Evolutionary conservation across 345 rosid species (phyloP), one percentile per base, ranked within the genome.

Genomic region (Firmiana major): DNA sequence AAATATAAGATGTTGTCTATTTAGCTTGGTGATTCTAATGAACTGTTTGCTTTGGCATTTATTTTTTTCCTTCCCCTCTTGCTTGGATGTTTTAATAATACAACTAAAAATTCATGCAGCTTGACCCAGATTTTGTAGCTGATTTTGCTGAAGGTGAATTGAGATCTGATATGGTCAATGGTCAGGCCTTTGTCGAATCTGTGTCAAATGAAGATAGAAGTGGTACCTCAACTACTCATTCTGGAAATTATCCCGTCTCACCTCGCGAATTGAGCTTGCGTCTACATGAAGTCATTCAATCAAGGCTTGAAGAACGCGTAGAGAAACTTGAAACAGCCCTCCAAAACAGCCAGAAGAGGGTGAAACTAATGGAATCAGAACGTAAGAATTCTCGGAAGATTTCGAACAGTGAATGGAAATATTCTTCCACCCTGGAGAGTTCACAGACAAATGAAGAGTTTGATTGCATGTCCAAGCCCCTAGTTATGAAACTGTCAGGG

Each of bases 241-340:
- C 86, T 43, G 92, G 84, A 64, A 91, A 91, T 78, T 87, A 87
- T 81, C 87, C 83, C 26, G 93, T 92, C 79, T 92, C 97, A 13
- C 94, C 97, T n/a, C 83, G 85, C 54, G 94, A 90, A 76, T 80
- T 94, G 78, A 89, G 86, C 85, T 70, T 94, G 84, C 93, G 92
- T 10, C 75, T 94, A 82, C 91, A 86, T 58, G 83, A 88, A 82
- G 89, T 94, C 64, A 92, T 94, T 73, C 84, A 85, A 73, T 87
- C 88, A 19, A 87, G 92, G 68, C 88, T 89, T 31, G 90, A 89
- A 85, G 87, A 86, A 63, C 91, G 87, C 64, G 83, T 93, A 48
- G 76, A 77, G 71, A 90, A 90, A 87, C 97, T 95, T 8, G 96
- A 93, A 89, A 69, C 74, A 63, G 97, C 93, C 73, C 96, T 93